Conservation (phyloP, 2,329 filamentous ascomycete genomes). For the Colletotrichum sp. region DNA sequence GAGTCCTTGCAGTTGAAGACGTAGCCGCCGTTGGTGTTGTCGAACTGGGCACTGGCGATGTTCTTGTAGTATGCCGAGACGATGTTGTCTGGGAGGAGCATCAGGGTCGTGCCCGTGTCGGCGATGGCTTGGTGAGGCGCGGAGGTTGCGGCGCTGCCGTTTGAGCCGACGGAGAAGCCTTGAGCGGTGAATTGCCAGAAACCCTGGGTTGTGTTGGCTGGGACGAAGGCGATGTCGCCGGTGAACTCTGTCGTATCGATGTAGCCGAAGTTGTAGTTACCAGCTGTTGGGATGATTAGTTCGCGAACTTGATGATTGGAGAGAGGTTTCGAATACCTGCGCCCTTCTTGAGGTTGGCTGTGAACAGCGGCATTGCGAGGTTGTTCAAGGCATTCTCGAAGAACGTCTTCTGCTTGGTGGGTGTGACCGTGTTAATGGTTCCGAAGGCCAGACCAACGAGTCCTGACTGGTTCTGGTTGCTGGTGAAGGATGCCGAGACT, state of each 20-base stretch:
- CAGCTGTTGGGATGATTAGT: conserved; percentile 22
- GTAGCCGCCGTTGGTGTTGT: conserved; percentile 56
- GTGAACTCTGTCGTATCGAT: conserved; percentile 63
- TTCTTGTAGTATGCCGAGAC: conserved; percentile 64
- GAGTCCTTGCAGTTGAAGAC: conserved; percentile 59
- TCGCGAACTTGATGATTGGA: neutral
- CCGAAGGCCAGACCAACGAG: conserved; percentile 50
- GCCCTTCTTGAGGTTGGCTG: conserved; percentile 37
- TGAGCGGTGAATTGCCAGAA: conserved; percentile 68
- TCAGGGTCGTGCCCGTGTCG: conserved; percentile 74
- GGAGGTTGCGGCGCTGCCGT: conserved; percentile 8
- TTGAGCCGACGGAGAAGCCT: conserved; percentile 56
- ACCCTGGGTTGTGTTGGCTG: conserved; percentile 60
- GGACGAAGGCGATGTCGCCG: conserved; percentile 60
- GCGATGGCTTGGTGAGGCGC: conserved; percentile 56
- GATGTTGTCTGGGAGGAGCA: conserved; percentile 60
- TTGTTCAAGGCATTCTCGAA: conserved; percentile 37
- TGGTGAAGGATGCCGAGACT: conserved; percentile 43
- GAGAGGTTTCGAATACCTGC: conserved; percentile 29
- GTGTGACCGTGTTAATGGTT: conserved; percentile 45
- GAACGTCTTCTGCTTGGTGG: conserved; percentile 46
- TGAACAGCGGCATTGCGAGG: conserved; percentile 35
- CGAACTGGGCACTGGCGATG: conserved; percentile 55
- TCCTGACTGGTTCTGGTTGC: conserved; percentile 42
- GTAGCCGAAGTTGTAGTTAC: conserved; percentile 44